Conservation (phyloP, 2,329 filamentous ascomycete species). For the Ophiostoma ips region DNA sequence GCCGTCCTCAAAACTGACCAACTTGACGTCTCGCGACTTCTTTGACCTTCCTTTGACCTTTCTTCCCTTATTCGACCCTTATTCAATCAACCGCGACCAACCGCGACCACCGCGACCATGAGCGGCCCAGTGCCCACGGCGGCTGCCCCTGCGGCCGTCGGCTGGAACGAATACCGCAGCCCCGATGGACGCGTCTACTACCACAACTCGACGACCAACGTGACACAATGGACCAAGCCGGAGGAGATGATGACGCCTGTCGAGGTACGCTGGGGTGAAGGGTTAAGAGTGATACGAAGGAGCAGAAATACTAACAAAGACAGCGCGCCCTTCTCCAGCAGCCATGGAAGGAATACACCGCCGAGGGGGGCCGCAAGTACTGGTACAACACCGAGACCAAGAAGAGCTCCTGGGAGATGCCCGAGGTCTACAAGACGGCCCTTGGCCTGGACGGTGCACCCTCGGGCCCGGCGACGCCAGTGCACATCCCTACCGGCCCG, state of each 20-base stretch:
- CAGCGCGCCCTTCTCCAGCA: constrained; percentile 69
- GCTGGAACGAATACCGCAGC: constrained; percentile 73
- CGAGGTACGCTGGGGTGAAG: no score
- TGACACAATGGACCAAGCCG: constrained; percentile 90
- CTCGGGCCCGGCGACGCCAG: constrained; percentile 29
- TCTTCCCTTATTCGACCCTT: no score
- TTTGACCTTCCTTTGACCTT: no score
- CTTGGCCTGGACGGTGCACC: constrained; percentile 43
- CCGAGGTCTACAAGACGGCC: constrained; percentile 64
- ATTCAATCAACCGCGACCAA: no score
- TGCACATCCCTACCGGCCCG: constrained; percentile 22
- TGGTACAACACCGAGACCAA: constrained; percentile 91
- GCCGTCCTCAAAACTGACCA: no score
- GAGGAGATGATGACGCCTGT: constrained; percentile 71
- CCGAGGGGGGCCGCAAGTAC: constrained; percentile 77
- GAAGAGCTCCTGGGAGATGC: constrained; percentile 90
- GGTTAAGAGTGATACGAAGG: no score
- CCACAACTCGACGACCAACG: constrained; percentile 74
- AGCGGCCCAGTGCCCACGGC: constrained; percentile 30
- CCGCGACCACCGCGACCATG: no score
- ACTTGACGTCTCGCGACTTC: no score
- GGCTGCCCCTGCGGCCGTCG: constrained; percentile 7
- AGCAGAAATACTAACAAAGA: constrained; percentile 12
- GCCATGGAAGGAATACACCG: constrained; percentile 86
- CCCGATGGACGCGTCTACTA: constrained; percentile 80